Evolutionary conservation across 2,329 filamentous ascomycete species (phyloP), one percentile per base, ranked within the genome.

Genomic region (Dothiorella sarmentorum): DNA sequence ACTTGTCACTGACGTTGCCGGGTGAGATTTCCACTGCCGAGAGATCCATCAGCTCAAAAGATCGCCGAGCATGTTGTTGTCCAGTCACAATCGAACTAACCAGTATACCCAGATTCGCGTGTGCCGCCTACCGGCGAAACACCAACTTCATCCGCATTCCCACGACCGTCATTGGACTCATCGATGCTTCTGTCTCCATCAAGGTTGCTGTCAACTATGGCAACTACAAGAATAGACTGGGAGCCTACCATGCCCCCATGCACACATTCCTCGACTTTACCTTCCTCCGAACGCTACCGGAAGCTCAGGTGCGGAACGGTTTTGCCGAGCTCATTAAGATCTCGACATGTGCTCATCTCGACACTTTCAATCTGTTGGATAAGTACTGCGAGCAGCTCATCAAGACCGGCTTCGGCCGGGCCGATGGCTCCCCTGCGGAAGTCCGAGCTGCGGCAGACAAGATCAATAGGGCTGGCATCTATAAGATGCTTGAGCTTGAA

Each of bases 141-240:
- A 89, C 87, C 42, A 88, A 88, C 73, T 90, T 82, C 75, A 88
- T 90, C 68, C 85, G 87, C 47, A 81, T 90, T 7, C 87, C 87
- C 1, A 90, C 87, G 0, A 90, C 87, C 0, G 84, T 90, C 62
- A 89, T 90, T 67, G 87, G 87, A 9, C 77, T 90, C 47, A 90
- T 90, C 61, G 87, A 90, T 67, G 87, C 87, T 3, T 88, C 85
- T 17, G 87, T 90, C 52, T 87, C 84, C 33, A 90, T 90, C 77
- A 89, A 90, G 69, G 87, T 90, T n/a, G 87, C 85, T 11, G 86
- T 90, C 66, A 90, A 90, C 76, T 89, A 89, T 66, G 86, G 85
- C 69, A 84, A 85, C 70, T 88, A 89, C 78, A 90, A 90, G 79
- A 90, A 90, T 74, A 80, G 86, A 11, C 80, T 90, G 0, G 86